Percentiles rank a stretch among this genome's conserved stretches.
These are phyloP conservation scores for Gigaspora rosea DNA, from an alignment of 192 early-diverging fungal species.

Conservation along the genomic window DNA sequence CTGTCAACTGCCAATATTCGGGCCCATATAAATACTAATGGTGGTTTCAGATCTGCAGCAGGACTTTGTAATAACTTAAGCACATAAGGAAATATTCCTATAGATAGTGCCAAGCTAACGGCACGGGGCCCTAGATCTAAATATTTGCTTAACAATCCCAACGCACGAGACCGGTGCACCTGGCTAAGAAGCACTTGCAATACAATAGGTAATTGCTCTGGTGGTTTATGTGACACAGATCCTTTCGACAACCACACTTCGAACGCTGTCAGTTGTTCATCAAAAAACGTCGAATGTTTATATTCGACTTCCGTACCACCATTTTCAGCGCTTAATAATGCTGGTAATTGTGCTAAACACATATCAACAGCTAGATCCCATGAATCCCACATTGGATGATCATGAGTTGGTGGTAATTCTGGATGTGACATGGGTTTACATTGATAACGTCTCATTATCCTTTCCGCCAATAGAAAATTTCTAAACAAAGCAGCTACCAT, in stretches of 20 bases:
- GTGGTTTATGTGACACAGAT: constrained; percentile 75
- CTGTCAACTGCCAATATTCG: constrained; percentile 92
- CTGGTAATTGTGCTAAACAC: constrained; percentile 89
- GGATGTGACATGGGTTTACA: constrained; percentile 92
- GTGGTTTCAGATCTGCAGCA: constrained; percentile 89
- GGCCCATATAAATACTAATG: constrained; percentile 97
- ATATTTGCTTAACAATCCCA: constrained; percentile 89
- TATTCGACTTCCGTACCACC: constrained; percentile 59
- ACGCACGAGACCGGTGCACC: constrained; percentile 87
- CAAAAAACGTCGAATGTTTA: constrained; percentile 86
- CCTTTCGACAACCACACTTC: constrained; percentile 93
- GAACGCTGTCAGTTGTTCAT: constrained; percentile 96
- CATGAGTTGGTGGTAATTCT: constrained; percentile 82
- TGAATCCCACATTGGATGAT: constrained; percentile 95
- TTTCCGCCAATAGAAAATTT: constrained; percentile 94
- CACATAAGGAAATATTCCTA: constrained; percentile 97
- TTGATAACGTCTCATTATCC: constrained; percentile 93
- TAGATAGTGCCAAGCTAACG: constrained; percentile 87
- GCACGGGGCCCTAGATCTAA: constrained; percentile 93
- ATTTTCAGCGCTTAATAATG: constrained; percentile 56
- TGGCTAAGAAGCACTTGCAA: constrained; percentile 96
- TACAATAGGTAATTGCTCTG: constrained; percentile 94
- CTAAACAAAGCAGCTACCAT: constrained; percentile 92
- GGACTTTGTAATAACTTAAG: constrained; percentile 92
- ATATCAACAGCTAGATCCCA: constrained; percentile 95